These are phyloP conservation scores for Fusarium chuoi DNA, from an alignment of 2,329 filamentous ascomycete species.

Conservation along the genomic window DNA sequence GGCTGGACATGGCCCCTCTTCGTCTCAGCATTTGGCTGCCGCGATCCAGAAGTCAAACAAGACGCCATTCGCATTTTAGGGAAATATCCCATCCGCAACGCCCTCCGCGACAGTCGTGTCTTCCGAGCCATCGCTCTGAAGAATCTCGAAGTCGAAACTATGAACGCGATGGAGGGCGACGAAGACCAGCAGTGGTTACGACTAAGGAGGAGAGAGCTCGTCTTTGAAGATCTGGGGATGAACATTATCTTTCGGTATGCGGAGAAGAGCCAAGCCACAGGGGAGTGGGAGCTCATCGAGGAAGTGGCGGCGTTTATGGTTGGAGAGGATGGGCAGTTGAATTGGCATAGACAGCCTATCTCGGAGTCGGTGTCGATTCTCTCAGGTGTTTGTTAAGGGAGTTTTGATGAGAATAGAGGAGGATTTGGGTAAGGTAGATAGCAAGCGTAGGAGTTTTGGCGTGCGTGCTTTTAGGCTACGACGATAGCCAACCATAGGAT, in stretches of 20 bases:
- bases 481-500: not conserved
- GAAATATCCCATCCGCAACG: conserved; percentile 55
- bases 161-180: conserved; percentile 47
- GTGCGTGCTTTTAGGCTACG: conserved; percentile 19
- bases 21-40: conserved; percentile 54
- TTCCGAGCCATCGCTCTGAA: conserved; percentile 53
- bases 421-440: not conserved
- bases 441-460: conserved; percentile 25
- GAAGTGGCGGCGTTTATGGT: conserved; percentile 50
- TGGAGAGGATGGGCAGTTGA: conserved; percentile 44
- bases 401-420: not conserved
- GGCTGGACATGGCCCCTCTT: conserved; percentile 59
- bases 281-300: conserved; percentile 52
- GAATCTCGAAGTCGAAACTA: conserved; percentile 50
- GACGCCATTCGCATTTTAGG: conserved; percentile 55
- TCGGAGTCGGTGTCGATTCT: conserved; percentile 46
- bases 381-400: conserved; percentile 35
- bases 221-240: conserved; percentile 52
- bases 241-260: conserved; percentile 52
- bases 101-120: conserved; percentile 55
- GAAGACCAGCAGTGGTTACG: conserved; percentile 53
- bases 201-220: conserved; percentile 51
- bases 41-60: conserved; percentile 51
- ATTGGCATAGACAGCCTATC: conserved; percentile 51
- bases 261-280: conserved; percentile 46